Percentiles rank a stretch among this genome's conserved stretches.
phyloP scores from a whole-genome alignment of 164 flowering plant genomes.

The Malania oleifera region DNA sequence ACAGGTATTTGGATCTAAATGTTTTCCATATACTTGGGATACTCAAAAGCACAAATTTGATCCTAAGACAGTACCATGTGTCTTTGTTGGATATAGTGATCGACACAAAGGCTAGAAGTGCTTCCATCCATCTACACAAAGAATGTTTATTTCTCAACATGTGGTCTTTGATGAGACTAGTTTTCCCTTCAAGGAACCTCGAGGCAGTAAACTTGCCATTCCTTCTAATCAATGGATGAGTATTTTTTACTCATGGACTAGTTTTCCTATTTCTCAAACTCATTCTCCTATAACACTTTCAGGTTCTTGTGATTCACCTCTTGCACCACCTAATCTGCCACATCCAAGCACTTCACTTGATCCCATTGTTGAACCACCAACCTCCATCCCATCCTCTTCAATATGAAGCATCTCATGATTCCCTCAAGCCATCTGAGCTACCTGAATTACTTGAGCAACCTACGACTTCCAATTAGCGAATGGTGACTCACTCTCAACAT shows the following conservation, averaged over 20 bases:
- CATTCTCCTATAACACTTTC: neutral
- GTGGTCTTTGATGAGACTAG: constrained; percentile 1
- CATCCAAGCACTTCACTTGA: neutral
- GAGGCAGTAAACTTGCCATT: neutral
- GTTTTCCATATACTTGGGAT: neutral
- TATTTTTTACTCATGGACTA: too few relatives aligned
- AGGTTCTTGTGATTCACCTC: neutral
- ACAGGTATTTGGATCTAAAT: neutral
- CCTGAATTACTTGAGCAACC: neutral
- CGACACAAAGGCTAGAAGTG: constrained; percentile 1
- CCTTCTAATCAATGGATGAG: too few relatives aligned
- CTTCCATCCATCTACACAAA: neutral
- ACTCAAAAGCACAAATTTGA: neutral
- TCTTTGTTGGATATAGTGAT: neutral
- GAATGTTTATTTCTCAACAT: neutral
- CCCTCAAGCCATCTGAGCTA: neutral
- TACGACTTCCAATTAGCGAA: neutral
- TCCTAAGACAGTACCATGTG: neutral
- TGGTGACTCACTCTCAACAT: neutral
- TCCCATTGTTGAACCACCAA: neutral
- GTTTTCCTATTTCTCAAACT: constrained; percentile 1
- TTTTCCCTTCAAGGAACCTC: neutral
- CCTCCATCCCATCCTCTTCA: neutral
- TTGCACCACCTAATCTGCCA: neutral
- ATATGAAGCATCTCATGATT: too few relatives aligned